These are phyloP conservation scores for Heterobasidion occidentale DNA, from an alignment of 1,284 basidiomycete genomes.

Conservation along the genomic window DNA sequence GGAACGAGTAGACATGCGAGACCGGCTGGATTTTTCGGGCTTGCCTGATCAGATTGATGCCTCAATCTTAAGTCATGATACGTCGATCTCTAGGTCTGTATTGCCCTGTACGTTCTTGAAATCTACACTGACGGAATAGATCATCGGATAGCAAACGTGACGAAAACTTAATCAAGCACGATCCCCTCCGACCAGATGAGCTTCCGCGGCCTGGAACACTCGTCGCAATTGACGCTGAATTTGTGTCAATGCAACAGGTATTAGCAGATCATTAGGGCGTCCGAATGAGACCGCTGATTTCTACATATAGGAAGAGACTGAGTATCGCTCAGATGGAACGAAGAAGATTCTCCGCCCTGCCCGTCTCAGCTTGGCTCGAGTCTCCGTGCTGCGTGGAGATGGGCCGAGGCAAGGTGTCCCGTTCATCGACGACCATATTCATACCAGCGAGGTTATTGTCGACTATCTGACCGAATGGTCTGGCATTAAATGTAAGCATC, in stretches of 20 bases:
- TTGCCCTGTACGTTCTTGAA: not conserved
- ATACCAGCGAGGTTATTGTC: conserved; percentile 90
- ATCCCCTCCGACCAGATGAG: conserved; percentile 67
- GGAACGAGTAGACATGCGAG: conserved; percentile 64
- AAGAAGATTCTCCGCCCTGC: conserved; percentile 90
- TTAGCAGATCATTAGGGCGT: not conserved
- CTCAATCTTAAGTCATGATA: conserved; percentile 78
- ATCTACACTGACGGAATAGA: not conserved
- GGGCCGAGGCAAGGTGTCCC: conserved; percentile 75
- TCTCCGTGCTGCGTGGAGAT: conserved; percentile 88
- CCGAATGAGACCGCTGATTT: conserved; percentile 2
- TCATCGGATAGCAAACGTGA: conserved; percentile 63
- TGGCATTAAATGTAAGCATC: conserved; percentile 80
- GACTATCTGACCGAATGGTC: conserved; percentile 97
- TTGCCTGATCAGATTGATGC: conserved; percentile 69
- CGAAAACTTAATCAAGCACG: conserved; percentile 67
- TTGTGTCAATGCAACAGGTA: conserved; percentile 86
- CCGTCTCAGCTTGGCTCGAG: conserved; percentile 86
- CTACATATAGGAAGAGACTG: conserved; percentile 75
- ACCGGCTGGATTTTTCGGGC: conserved; percentile 53
- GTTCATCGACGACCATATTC: conserved; percentile 98
- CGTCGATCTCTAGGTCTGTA: conserved; percentile 77
- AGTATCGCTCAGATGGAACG: conserved; percentile 91
- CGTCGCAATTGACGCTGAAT: conserved; percentile 96
- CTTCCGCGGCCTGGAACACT: conserved; percentile 81